Percentiles rank a stretch among this genome's conserved stretches.
Conservation (phyloP, 352 stramenopile genomes). For the Globisporangium cederbergense region DNA sequence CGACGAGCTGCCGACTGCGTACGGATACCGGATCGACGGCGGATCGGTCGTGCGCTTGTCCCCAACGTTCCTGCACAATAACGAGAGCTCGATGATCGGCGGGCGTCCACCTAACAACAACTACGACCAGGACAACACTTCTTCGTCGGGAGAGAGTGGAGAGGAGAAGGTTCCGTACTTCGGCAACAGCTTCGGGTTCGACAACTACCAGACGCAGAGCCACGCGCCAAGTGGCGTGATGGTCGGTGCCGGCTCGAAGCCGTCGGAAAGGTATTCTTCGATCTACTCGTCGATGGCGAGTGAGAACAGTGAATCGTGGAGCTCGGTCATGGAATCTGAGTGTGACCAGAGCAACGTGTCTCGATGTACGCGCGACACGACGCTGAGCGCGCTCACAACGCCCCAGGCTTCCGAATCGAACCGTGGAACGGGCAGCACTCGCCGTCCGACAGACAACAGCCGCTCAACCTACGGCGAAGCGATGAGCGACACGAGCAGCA, state of each 20-base stretch:
- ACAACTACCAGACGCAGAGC: conserved; percentile 17
- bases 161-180: conserved; percentile 18
- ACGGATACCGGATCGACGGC: conserved; percentile 43
- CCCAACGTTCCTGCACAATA: conserved; percentile 48
- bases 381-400: conserved; percentile 52
- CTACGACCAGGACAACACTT: conserved; percentile 15
- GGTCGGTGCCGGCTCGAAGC: conserved; percentile 19
- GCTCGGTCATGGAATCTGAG: conserved; percentile 70
- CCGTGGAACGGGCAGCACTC: not conserved
- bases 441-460: not conserved
- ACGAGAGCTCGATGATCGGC: conserved; percentile 30
- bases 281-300: conserved; percentile 48
- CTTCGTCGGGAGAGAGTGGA: conserved; percentile 21
- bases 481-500: conserved; percentile 17
- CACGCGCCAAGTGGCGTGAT: conserved; percentile 9
- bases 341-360: conserved; percentile 33
- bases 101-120: conserved; percentile 12
- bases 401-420: conserved; percentile 36
- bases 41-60: conserved; percentile 45
- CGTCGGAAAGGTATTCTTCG: conserved; percentile 32
- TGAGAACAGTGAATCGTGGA: conserved; percentile 62
- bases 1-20: conserved; percentile 36
- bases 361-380: conserved; percentile 69
- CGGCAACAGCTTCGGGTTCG: conserved; percentile 15
- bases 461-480: conserved; percentile 9